A percentile compares a stretch with the other conserved stretches of the same genome.
phyloP scores from a whole-genome alignment of 2,329 filamentous ascomycete genomes.

The Plenodomus tracheiphilus region DNA sequence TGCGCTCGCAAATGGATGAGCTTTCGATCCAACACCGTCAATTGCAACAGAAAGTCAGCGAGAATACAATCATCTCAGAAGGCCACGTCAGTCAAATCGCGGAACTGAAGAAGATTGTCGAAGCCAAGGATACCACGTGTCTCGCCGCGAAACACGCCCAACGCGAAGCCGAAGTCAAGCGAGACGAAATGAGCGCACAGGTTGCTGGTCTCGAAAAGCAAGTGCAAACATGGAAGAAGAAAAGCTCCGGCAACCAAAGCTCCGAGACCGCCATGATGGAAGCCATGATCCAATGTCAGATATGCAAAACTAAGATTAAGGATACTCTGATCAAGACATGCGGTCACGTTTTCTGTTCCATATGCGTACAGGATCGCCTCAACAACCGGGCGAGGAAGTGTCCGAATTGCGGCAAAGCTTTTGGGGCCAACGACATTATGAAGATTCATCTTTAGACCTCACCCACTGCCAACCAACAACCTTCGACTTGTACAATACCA shows the following conservation, averaged over 20 bases:
- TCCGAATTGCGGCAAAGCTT: constrained; percentile 88
- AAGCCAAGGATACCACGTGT: constrained; percentile 72
- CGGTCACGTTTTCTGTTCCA: constrained; percentile 90
- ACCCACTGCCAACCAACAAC: background rate
- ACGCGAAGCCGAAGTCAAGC: constrained; percentile 67
- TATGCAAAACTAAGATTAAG: constrained; percentile 92
- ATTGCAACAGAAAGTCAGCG: constrained; percentile 71
- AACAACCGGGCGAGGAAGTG: constrained; percentile 92
- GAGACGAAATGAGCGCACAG: constrained; percentile 77
- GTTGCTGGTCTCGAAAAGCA: constrained; percentile 81
- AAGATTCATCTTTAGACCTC: constrained; percentile 42
- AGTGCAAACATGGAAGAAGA: constrained; percentile 81
- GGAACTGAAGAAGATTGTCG: constrained; percentile 75
- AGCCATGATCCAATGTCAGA: constrained; percentile 79
- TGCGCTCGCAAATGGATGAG: constrained; percentile 75
- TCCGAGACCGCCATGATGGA: constrained; percentile 84
- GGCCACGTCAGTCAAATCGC: constrained; percentile 73
- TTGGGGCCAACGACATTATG: constrained; percentile 91
- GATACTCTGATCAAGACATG: constrained; percentile 92
- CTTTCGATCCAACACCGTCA: constrained; percentile 73
- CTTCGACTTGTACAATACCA: constrained; percentile 8
- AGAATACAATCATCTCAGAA: constrained; percentile 71
- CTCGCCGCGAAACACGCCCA: constrained; percentile 65
- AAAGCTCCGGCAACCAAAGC: constrained; percentile 77
- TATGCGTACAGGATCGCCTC: constrained; percentile 87